Conservation (phyloP, 306 rosid genomes). For the Lablab purpureus region DNA sequence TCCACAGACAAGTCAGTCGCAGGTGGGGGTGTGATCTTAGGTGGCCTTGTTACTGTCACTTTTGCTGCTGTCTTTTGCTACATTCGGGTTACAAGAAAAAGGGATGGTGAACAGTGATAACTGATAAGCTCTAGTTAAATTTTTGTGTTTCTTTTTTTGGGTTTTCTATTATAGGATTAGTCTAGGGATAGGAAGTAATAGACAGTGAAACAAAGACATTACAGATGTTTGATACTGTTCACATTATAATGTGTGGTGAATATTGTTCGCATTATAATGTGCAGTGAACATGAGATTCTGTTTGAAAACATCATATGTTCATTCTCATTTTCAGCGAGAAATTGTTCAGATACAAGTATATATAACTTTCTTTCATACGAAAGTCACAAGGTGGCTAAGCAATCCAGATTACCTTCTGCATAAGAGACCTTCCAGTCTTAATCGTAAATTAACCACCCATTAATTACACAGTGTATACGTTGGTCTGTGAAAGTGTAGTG, state of each 20-base stretch:
- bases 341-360: not conserved
- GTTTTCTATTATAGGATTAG: conserved; percentile 4
- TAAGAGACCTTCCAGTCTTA: conserved; percentile 7
- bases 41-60: conserved; percentile 78
- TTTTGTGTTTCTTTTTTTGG: not conserved
- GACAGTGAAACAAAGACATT: not conserved
- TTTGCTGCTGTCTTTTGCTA: conserved; percentile 89
- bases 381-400: conserved; percentile 1
- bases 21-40: conserved; percentile 92
- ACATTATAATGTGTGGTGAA: conserved; percentile 15
- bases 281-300: conserved; percentile 32
- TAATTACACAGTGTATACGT: not conserved
- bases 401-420: conserved; percentile 1
- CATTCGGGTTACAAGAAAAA: conserved; percentile 80
- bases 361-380: not conserved
- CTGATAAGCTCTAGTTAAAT: not conserved
- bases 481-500: not conserved
- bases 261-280: conserved; percentile 28
- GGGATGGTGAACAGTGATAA: conserved; percentile 34
- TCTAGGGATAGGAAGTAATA: conserved; percentile 27
- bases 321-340: not conserved
- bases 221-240: conserved; percentile 20
- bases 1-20: conserved; percentile 72
- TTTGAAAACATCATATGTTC: not conserved
- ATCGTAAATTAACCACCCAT: not conserved